phyloP scores from a whole-genome alignment of 352 stramenopile species.

The Phytophthora cryptogea region DNA sequence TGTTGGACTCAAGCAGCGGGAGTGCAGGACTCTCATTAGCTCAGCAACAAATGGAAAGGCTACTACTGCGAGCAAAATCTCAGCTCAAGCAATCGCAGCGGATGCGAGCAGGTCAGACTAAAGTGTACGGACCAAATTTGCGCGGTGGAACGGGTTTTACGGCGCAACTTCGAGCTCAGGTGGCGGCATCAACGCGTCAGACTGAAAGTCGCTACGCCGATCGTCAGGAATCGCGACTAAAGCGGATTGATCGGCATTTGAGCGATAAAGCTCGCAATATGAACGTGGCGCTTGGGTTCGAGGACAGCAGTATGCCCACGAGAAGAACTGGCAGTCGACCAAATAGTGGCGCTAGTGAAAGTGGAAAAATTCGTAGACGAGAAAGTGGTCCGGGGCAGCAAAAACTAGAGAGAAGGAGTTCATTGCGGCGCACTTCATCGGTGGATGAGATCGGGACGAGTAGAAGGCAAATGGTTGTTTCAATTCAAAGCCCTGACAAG shows the following conservation, averaged over 20 bases:
- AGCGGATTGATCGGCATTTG: conserved; percentile 49
- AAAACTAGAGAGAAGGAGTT: background rate
- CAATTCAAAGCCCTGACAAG: conserved; percentile 1
- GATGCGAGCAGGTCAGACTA: conserved; percentile 62
- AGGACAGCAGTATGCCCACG: background rate
- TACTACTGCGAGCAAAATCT: conserved; percentile 71
- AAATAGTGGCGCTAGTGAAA: conserved; percentile 6
- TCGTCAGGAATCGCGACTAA: conserved; percentile 45
- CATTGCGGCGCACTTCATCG: conserved; percentile 11
- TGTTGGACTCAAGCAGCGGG: conserved; percentile 75
- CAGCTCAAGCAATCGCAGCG: conserved; percentile 81
- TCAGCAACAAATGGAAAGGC: conserved; percentile 81
- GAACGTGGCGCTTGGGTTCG: conserved; percentile 27
- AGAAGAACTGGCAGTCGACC: conserved; percentile 15
- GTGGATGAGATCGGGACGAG: conserved; percentile 6
- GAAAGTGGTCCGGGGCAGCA: background rate
- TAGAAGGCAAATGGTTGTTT: background rate
- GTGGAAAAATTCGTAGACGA: background rate
- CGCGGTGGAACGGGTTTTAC: conserved; percentile 59
- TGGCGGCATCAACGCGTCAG: conserved; percentile 51
- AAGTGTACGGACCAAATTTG: conserved; percentile 46
- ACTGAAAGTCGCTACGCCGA: conserved; percentile 45
- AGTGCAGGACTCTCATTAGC: conserved; percentile 64
- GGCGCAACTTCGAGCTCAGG: conserved; percentile 52
- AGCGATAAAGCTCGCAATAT: conserved; percentile 46